Evolutionary conservation across 31 red algal genomes (phyloP).

Genomic region (Asparagopsis taxiformis): DNA sequence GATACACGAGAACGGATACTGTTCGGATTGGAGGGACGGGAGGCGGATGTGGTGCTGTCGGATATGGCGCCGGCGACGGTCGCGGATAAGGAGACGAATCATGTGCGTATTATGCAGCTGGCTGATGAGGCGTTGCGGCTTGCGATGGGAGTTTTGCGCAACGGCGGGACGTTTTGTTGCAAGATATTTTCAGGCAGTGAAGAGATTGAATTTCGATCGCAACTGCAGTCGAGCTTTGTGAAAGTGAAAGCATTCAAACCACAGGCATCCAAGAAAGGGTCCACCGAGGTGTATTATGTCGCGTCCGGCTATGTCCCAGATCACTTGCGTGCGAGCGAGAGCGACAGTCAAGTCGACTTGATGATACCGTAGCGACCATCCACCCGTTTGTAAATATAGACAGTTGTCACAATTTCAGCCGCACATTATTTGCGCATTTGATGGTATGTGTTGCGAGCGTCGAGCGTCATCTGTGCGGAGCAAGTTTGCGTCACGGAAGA

Average conservation of each 20-base stretch:
- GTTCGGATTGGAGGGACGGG: conserved; percentile 34
- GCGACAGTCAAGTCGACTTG: too few relatives aligned
- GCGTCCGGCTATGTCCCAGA: conserved; percentile 54
- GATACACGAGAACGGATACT: conserved; percentile 30
- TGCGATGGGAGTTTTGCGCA: conserved; percentile 27
- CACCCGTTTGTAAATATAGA: too few relatives aligned
- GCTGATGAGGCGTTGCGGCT: conserved; percentile 34
- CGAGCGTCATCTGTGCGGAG: too few relatives aligned
- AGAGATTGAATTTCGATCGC: conserved; percentile 27
- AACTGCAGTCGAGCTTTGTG: conserved; percentile 34
- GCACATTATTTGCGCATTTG: too few relatives aligned
- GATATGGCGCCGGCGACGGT: conserved; percentile 85
- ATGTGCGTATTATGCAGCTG: conserved; percentile 50
- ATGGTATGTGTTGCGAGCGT: too few relatives aligned
- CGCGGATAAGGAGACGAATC: conserved; percentile 58
- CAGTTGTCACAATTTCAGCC: too few relatives aligned
- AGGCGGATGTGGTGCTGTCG: conserved; percentile 77
- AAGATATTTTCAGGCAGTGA: conserved; percentile 73
- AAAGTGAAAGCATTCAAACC: conserved; percentile 48
- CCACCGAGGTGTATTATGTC: conserved; percentile 72
- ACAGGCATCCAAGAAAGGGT: conserved; percentile 32
- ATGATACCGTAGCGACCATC: too few relatives aligned
- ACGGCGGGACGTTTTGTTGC: conserved; percentile 61
- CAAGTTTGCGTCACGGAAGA: too few relatives aligned
- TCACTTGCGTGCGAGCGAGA: conserved; percentile 2